Evolutionary conservation across 2,329 filamentous ascomycete genomes (phyloP).

Genomic region (Botrytis fragariae): DNA sequence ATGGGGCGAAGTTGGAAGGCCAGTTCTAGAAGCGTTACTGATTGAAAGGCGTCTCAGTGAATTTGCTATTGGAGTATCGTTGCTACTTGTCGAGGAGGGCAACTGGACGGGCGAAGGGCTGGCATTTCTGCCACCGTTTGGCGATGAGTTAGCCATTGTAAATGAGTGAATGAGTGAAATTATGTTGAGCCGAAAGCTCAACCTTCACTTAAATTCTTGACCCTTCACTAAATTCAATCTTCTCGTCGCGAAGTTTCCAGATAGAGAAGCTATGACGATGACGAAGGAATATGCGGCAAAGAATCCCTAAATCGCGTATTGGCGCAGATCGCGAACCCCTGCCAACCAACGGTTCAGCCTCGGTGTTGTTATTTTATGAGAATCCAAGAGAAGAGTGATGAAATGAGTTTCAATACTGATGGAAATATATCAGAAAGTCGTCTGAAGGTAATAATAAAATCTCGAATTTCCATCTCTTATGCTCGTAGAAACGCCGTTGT

Average conservation of each 20-base stretch:
- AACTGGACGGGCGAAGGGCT: conserved; percentile 18
- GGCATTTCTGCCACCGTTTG: conserved; percentile 23
- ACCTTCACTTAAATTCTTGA: conserved; percentile 10
- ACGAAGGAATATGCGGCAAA: conserved; percentile 8
- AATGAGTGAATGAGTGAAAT: neutral
- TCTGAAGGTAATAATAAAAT: neutral
- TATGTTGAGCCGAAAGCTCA: conserved; percentile 16
- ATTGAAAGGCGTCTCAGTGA: conserved; percentile 46
- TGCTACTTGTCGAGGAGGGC: conserved; percentile 28
- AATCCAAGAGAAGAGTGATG: neutral
- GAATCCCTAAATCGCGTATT: neutral
- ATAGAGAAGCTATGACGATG: conserved; percentile 18
- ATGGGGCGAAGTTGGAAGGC: conserved; percentile 27
- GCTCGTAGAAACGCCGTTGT: neutral
- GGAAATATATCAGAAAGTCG: neutral
- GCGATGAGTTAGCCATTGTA: conserved; percentile 21
- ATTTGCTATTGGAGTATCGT: conserved; percentile 26
- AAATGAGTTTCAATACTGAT: neutral
- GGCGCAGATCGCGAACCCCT: conserved; percentile 9
- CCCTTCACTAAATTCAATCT: conserved; percentile 8
- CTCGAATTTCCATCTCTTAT: neutral
- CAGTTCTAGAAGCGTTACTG: conserved; percentile 25
- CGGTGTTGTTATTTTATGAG: neutral
- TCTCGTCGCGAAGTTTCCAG: neutral
- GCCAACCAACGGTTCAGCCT: conserved; percentile 8